A percentile compares a stretch with the other conserved stretches of the same genome.
phyloP scores from a whole-genome alignment of 371 early-diverging fungal genomes.

The Choanephora cucurbitarum region DNA sequence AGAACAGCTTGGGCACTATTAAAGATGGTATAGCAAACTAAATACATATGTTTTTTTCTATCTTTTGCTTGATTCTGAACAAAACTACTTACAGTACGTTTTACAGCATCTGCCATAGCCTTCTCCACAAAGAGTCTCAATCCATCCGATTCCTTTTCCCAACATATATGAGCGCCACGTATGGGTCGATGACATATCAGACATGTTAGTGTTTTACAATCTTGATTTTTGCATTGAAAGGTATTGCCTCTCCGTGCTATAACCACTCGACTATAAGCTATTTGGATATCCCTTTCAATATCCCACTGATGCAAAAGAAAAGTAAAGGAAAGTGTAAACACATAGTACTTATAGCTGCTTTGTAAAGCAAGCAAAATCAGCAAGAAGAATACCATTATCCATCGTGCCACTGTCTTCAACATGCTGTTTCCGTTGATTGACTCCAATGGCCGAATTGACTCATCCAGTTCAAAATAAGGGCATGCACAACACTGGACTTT shows the following conservation, averaged over 20 bases:
- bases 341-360: background rate
- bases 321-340: constrained; percentile 12
- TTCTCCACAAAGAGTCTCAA: constrained; percentile 64
- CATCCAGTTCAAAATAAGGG: constrained; percentile 53
- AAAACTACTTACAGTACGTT: constrained; percentile 58
- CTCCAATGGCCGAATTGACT: constrained; percentile 25
- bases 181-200: constrained; percentile 47
- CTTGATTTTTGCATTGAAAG: constrained; percentile 54
- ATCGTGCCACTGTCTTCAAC: constrained; percentile 15
- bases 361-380: constrained; percentile 6
- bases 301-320: constrained; percentile 36
- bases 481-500: constrained; percentile 55
- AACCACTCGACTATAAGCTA: constrained; percentile 35
- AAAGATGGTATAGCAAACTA: background rate
- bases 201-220: constrained; percentile 54
- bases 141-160: constrained; percentile 58
- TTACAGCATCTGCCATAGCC: constrained; percentile 70
- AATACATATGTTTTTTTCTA: too few species aligned
- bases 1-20: constrained; percentile 64
- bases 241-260: constrained; percentile 32
- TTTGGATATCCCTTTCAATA: constrained; percentile 27
- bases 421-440: background rate
- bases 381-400: constrained; percentile 36
- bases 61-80: background rate
- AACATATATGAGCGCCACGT: constrained; percentile 57